Base-by-base conservation (phyloP, 2,329 filamentous ascomycete genomes). In the Hypocreales sp. region DNA sequence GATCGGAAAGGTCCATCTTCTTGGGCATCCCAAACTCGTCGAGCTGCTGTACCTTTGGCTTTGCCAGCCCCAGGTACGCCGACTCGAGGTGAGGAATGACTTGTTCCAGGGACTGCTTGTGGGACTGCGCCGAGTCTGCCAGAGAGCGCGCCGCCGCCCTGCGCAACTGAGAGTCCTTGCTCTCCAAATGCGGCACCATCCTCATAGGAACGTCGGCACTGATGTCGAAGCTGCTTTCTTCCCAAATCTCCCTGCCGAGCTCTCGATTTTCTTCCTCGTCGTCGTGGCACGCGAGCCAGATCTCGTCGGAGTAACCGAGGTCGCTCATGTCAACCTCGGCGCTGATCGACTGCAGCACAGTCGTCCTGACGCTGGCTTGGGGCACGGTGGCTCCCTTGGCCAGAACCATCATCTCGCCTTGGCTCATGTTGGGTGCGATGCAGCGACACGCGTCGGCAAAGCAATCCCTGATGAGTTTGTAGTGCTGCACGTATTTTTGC, bases 1-100 rank as follows among this genome's bases (percentile, higher is more conserved):
- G 79, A 52, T 98, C 90, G 5, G 79, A 69, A 8, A 84, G 60
- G 38, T 95, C 82, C 46, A 78, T 74, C 55, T 92, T 95, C 44
- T 74, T 78, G 4, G 83, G 80, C 80, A 98, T 93, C 29, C 92
- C 90, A 46, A 83, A 95, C 36, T 87, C 79, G 46, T 98, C 87
- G 21, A 87, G 73, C 42, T 87, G 75, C 8, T 84, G 82, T 25
- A 79, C 70, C 32, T 79, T 74, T 2, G 84, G 80, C 48, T 90
- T 92, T 6, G 81, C 78, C 37, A 87, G 69, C 35, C 86, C 74
- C 24, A 64, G 52, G 47, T 98, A 98, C 3, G 69, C 71, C 5
- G 65, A 55, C 43, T 83, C 65, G 14, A 98, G 60, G 29, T 64
- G 62, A 23, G 62, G 54, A 10, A 93, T 53, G 6, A 84, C 61